phyloP scores from a whole-genome alignment of 2,329 filamentous ascomycete genomes.

The Botrytis byssoidea region DNA sequence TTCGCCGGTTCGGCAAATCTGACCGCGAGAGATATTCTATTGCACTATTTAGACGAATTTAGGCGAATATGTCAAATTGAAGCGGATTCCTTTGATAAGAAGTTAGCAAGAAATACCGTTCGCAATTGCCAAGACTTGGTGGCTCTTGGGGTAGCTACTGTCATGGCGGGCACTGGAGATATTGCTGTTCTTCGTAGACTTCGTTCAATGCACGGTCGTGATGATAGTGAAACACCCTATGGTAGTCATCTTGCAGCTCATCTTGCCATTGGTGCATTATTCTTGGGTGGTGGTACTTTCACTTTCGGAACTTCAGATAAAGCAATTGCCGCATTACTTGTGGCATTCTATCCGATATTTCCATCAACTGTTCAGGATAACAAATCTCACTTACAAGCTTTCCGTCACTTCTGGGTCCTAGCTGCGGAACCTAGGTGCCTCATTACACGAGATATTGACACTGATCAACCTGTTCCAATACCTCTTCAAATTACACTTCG shows the following conservation, averaged over 20 bases:
- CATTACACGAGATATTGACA: constrained; percentile 82
- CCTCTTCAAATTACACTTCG: constrained; percentile 59
- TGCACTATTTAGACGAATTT: constrained; percentile 84
- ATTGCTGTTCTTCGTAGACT: constrained; percentile 80
- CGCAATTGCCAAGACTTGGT: constrained; percentile 89
- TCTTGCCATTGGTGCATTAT: constrained; percentile 85
- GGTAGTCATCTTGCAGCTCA: constrained; percentile 92
- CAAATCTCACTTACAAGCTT: constrained; percentile 89
- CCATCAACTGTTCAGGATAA: constrained; percentile 90
- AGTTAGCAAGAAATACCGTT: constrained; percentile 76
- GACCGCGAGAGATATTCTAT: constrained; percentile 73
- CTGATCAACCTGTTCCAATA: constrained; percentile 72
- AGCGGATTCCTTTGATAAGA: constrained; percentile 67
- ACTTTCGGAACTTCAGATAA: constrained; percentile 88
- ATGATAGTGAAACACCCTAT: constrained; percentile 81
- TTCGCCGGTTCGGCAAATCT: constrained; percentile 71
- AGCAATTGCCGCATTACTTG: constrained; percentile 79
- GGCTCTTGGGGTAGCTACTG: constrained; percentile 76
- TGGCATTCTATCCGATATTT: constrained; percentile 92
- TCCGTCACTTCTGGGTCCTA: constrained; percentile 95
- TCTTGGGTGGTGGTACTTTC: constrained; percentile 87
- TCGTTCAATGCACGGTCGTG: constrained; percentile 81
- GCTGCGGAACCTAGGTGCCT: constrained; percentile 88
- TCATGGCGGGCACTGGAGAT: constrained; percentile 97
- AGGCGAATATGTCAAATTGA: constrained; percentile 70